Conservation (phyloP, 108 stramenopile species). For the Parietichytrium sp. region DNA sequence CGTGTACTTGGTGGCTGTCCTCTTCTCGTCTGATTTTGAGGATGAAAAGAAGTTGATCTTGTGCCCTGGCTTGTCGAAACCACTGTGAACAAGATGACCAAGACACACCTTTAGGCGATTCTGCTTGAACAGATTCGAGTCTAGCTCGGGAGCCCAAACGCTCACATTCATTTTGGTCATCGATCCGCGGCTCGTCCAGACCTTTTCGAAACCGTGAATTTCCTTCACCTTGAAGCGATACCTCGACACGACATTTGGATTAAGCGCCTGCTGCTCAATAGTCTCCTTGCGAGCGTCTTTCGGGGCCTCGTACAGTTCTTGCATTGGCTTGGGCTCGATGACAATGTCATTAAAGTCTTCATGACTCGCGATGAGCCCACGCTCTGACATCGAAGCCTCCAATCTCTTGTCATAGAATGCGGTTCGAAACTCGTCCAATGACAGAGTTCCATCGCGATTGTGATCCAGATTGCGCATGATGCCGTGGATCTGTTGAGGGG, state of each 20-base stretch:
- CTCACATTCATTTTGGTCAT: constrained; percentile 51
- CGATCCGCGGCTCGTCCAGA: constrained; percentile 58
- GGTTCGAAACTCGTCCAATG: constrained; percentile 61
- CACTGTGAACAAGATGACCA: constrained; percentile 54
- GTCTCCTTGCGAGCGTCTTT: background rate
- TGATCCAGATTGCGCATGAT: constrained; percentile 55
- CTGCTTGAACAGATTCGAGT: background rate
- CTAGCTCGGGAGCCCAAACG: constrained; percentile 51
- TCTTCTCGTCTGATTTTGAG: background rate
- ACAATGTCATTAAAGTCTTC: constrained; percentile 45
- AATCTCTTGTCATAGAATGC: constrained; percentile 52
- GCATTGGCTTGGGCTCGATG: constrained; percentile 21
- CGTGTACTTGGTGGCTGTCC: background rate
- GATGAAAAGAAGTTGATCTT: background rate
- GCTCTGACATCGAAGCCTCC: background rate
- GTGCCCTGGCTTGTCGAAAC: constrained; percentile 48
- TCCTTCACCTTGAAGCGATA: constrained; percentile 55
- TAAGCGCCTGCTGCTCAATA: background rate
- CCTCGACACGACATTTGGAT: background rate
- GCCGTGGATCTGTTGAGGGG: constrained; percentile 56
- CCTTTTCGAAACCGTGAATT: constrained; percentile 41
- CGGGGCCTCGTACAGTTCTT: background rate
- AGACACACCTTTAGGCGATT: constrained; percentile 51
- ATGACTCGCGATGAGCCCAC: constrained; percentile 7
- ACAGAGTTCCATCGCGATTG: constrained; percentile 52